Evolutionary conservation across 1,139 yeast species (phyloP).

Genomic region (Pichia sp.): DNA sequence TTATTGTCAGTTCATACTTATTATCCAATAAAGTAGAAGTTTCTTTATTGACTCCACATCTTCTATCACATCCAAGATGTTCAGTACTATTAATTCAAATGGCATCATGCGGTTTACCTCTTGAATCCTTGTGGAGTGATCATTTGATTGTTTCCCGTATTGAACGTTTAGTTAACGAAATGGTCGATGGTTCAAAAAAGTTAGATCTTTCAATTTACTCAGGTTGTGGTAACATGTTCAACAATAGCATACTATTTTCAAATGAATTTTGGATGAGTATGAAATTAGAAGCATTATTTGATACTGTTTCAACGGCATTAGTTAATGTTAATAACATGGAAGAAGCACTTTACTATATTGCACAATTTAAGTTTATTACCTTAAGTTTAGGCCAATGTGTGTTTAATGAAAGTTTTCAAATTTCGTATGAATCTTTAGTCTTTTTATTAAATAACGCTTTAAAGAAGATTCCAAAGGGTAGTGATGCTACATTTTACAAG

Average conservation of each 20-base stretch:
- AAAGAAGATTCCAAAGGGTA: slow-evolving; percentile 18
- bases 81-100: slow-evolving; percentile 30
- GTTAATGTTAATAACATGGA: slow-evolving; percentile 25
- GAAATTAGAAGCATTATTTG: slow-evolving; percentile 14
- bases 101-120: slow-evolving; percentile 17
- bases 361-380: slow-evolving; percentile 36
- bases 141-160: slow-evolving; percentile 18
- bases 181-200: slow-evolving; percentile 25
- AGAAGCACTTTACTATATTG: slow-evolving; percentile 28
- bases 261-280: slow-evolving; percentile 26
- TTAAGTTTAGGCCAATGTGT: slow-evolving; percentile 24
- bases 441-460: slow-evolving; percentile 15
- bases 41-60: slow-evolving; percentile 12
- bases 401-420: slow-evolving; percentile 20
- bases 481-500: slow-evolving; percentile 37
- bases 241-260: slow-evolving; percentile 18
- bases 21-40: slow-evolving; percentile 9
- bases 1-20: slow-evolving; percentile 17
- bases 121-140: slow-evolving; percentile 20
- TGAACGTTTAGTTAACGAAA: slow-evolving; percentile 24
- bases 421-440: slow-evolving; percentile 13
- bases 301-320: slow-evolving; percentile 8
- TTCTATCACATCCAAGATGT: slow-evolving; percentile 18
- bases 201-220: slow-evolving; percentile 17
- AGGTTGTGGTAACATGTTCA: slow-evolving; percentile 19